Base-by-base conservation (phyloP, 1,139 yeast genomes). In the Candida frijolesensis region DNA sequence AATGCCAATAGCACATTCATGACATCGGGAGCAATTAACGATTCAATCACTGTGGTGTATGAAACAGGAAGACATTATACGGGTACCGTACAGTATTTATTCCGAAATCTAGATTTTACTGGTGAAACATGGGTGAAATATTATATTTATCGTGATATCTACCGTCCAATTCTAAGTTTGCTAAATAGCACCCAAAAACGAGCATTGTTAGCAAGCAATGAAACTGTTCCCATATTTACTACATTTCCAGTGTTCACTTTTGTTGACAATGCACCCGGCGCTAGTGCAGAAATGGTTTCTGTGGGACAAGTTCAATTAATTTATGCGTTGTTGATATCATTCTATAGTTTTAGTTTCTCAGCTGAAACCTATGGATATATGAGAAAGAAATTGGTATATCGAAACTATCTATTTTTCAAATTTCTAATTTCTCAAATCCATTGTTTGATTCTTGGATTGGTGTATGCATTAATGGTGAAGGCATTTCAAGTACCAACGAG, bases 401-500 rank as follows among this genome's bases (percentile, higher is more conserved):
- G 60, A 42, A 81, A 81, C 42, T 78, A 75, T 59, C 47, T 83
- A 12, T 46, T 78, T 2, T 84, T 80, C 67, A 70, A 91, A 49
- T 56, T 80, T 19, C 18, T 74, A 1, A 67, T 82, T 3, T 71
- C 83, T 5, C 78, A 77, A 57, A 39, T 76, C 0, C 74, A 82
- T 18, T 80, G 79, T 53, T 65, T 85, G 45, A 61, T 84, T 33
- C 64, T 84, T 30, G 78, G 87, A 0, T 66, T 85, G 48, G 78
- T 82, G 45, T 83, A 81, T 59, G 73, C 82, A 30, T 64, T 84
- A 39, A 80, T 83, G 6, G 78, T 88, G n/a, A 75, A 84, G 6
- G 85, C 85, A 1, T 85, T 80, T 67, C 82, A 78, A 55, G 72
- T 83, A 8, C 79, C 84, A 52, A 78, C 82, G 53, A 74, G 77